A percentile compares a stretch with the other conserved stretches of the same genome.
Conservation (phyloP, 2,329 filamentous ascomycete genomes). For the Xylariomycetidae sp. region DNA sequence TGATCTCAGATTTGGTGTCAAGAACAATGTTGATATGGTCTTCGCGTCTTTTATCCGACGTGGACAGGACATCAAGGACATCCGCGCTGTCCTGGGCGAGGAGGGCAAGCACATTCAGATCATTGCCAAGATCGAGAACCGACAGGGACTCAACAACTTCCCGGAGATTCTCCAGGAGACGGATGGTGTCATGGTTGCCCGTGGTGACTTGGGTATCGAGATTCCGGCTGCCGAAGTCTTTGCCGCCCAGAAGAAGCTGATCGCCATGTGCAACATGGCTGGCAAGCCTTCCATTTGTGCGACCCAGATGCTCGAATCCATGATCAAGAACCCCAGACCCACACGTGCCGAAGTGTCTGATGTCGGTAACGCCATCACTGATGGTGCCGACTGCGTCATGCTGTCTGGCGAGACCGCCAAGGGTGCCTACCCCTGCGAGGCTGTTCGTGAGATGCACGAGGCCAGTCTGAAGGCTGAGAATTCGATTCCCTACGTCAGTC, state of each 20-base stretch:
- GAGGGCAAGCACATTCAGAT: slow-evolving; percentile 97
- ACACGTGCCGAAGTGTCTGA: slow-evolving; percentile 98
- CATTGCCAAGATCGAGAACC: slow-evolving; percentile 99
- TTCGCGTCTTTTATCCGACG: slow-evolving; percentile 98
- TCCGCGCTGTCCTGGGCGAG: slow-evolving; percentile 84
- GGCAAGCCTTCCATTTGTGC: slow-evolving; percentile 99
- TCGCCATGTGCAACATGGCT: slow-evolving; percentile 99
- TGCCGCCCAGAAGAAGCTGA: slow-evolving; percentile 99
- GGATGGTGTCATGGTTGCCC: slow-evolving; percentile 99
- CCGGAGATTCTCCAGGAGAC: slow-evolving; percentile 93
- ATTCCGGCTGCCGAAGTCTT: slow-evolving; percentile 98
- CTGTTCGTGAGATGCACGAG: slow-evolving; percentile 97
- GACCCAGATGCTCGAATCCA: slow-evolving; percentile 99
- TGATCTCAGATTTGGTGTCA: slow-evolving; percentile 91
- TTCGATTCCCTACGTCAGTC: slow-evolving; percentile 92
- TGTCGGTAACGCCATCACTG: slow-evolving; percentile 95
- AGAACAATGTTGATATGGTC: slow-evolving; percentile 98
- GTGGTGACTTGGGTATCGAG: slow-evolving; percentile 97
- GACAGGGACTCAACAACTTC: slow-evolving; percentile 99
- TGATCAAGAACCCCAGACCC: slow-evolving; percentile 99
- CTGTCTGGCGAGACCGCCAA: slow-evolving; percentile 98
- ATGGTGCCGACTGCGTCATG: slow-evolving; percentile 99
- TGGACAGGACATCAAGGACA: slow-evolving; percentile 84
- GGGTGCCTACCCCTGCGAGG: slow-evolving; percentile 87
- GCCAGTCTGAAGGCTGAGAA: slow-evolving; percentile 95